Conservation (phyloP, 177 flowering plant genomes). For the Vitis hybrid region DNA sequence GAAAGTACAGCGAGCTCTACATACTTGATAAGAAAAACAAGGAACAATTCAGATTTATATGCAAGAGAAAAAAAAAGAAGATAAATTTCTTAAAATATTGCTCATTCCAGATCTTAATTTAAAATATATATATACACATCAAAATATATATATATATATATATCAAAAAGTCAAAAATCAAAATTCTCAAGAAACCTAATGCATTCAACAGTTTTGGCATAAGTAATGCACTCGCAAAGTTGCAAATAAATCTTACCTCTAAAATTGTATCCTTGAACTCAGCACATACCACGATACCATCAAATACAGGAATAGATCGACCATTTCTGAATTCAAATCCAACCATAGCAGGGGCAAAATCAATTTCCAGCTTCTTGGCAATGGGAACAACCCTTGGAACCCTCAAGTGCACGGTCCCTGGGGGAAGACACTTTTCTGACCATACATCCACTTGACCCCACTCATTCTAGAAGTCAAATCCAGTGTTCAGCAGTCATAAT, state of each 20-base stretch:
- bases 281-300: conserved; percentile 85
- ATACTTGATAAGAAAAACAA: too few species aligned
- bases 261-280: conserved; percentile 83
- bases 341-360: conserved; percentile 98
- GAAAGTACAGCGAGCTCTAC: too few species aligned
- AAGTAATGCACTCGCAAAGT: background rate
- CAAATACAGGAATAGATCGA: conserved; percentile 65
- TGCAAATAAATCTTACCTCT: conserved; percentile 51
- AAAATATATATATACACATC: too few species aligned
- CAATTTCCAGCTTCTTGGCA: conserved; percentile 77
- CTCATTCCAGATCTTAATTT: too few species aligned
- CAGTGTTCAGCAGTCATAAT: background rate
- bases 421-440: conserved; percentile 98
- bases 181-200: background rate
- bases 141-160: too few species aligned
- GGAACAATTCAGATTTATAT: too few species aligned
- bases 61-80: too few species aligned
- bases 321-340: conserved; percentile 96
- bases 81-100: too few species aligned
- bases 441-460: conserved; percentile 97
- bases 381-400: conserved; percentile 66
- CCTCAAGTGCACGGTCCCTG: conserved; percentile 88
- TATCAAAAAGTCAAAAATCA: too few species aligned
- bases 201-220: too few species aligned
- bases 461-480: conserved; percentile 58